Conservation (phyloP, 805 yeast genomes). For the Cyberlindnera xishuangbannaensis region DNA sequence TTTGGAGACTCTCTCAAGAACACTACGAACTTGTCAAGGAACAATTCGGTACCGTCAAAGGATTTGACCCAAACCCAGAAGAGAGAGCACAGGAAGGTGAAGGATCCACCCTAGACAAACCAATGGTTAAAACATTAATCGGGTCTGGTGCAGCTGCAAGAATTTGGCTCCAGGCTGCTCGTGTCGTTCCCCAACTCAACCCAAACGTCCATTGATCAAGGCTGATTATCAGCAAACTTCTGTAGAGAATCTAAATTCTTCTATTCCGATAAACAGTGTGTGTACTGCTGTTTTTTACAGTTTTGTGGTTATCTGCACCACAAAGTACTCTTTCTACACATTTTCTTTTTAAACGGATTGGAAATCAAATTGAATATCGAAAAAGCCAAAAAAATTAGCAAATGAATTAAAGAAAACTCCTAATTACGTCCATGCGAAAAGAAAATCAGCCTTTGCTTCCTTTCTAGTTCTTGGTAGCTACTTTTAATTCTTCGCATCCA, state of each 20-base stretch:
- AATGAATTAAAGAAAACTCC: too few species aligned
- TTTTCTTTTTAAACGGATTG: too few species aligned
- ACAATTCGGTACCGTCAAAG: slow-evolving; percentile 51
- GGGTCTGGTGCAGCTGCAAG: slow-evolving; percentile 66
- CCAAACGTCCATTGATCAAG: background rate
- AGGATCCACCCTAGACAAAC: slow-evolving; percentile 29
- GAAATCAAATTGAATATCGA: too few species aligned
- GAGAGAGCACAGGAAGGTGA: slow-evolving; percentile 43
- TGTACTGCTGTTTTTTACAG: too few species aligned
- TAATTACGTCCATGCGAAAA: background rate
- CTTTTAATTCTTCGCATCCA: slow-evolving; percentile 15
- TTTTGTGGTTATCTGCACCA: too few species aligned
- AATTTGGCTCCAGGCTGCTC: slow-evolving; percentile 61
- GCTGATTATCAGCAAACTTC: too few species aligned
- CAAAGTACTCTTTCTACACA: too few species aligned
- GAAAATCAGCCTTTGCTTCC: background rate
- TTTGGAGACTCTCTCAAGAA: slow-evolving; percentile 46
- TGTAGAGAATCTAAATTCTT: too few species aligned
- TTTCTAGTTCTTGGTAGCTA: background rate
- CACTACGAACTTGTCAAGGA: slow-evolving; percentile 44
- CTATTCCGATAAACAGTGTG: too few species aligned
- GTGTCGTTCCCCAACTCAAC: slow-evolving; percentile 38
- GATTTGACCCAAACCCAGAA: slow-evolving; percentile 42
- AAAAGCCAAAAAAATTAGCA: too few species aligned
- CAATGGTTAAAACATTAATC: slow-evolving; percentile 47